Evolutionary conservation across 2,329 filamentous ascomycete genomes (phyloP), one percentile per base, ranked within the genome.

Genomic region (Aspergillus sp.): DNA sequence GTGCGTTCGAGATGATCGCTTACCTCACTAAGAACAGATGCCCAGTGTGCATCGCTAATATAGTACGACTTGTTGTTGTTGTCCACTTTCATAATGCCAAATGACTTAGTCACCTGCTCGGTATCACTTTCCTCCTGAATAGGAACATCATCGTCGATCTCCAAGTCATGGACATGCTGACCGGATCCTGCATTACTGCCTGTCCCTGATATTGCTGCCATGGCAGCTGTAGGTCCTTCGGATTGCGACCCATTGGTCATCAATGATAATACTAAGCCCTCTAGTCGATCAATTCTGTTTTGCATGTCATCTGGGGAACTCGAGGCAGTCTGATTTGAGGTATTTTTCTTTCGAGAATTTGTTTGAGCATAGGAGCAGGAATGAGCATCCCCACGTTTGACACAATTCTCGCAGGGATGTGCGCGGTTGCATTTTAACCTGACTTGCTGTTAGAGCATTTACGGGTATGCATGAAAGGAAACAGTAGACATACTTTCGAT

Each of bases 281-380:
- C 93, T 64, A 98, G 82, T 68, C 93, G 86, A 79, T 98, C 93
- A 78, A 98, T 98, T 73, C 95, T 89, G 72, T 96, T 96, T 79
- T 98, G 93, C 93, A 98, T 97, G 76, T 97, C 93, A 82, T 96
- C 93, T 50, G 93, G 91, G 66, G 83, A 81, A 56, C 83, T 81
- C 77, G 85, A 77, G 51, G 77, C 65, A 54, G 77, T 83, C 74
- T 88, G 84, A 69, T 80, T 81, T 39, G 75, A 66, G 8, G 68
- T 67, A 57, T 75, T 87, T 82, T 91, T 96, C 76, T 91, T 95
- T 66, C 91, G 85, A 51, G 86, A 83, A 53, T 75, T 80, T 34
- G 80, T 77, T 66, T 83, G 79, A 47, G 91, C 92, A 79, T 97
- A 98, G 64, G 89, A 89, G 78, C 93, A 98, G 57, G 90, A 89